Evolutionary conservation across 306 rosid genomes (phyloP), one percentile per base, ranked within the genome.

Genomic region (Herpetospermum pedunculosum): DNA sequence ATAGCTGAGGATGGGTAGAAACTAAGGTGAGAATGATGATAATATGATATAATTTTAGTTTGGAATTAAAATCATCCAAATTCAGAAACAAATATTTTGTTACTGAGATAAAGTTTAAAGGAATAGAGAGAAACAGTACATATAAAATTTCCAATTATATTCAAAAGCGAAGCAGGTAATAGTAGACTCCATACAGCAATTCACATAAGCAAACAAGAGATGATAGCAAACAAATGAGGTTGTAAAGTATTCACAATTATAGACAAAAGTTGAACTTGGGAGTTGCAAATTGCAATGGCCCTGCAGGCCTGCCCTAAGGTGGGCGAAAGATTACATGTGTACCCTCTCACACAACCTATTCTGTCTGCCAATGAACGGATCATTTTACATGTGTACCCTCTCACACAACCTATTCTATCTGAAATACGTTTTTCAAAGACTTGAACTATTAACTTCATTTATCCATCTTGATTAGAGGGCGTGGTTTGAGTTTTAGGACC

Each of bases 1-100:
- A 86, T 94, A 94, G 82, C 97, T 94, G 91, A 34, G 59, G 76
- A 76, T 30, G 71, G 69, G 77, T n/a, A 50, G 47, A 25, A 79
- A 79, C 38, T 72, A 54, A 69, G 78, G 78, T 77, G 77, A 81
- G 81, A 78, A 72, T 65, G 67, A 70, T 6, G 77, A 58, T 30
- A 30, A 58, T 58, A 29, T 58, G 21, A 28, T 28, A 48, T 50
- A 71, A 69, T 60, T 16, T 11, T 59, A 5, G 75, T 79, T 74
- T 77, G 67, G 16, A 77, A 63, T 76, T 37, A 77, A 52, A 68
- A 68, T 19, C 43, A 65, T 64, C 65, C 64, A n/a, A 47, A 59
- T 30, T 38, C 83, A 80, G 54, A 58, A 43, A 48, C 30, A 48
- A 29, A 19, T 30, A 29, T 71, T 69, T 25, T 69, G 73, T 69